A percentile compares a stretch with the other conserved stretches of the same genome.
phyloP scores from a whole-genome alignment of 352 stramenopile genomes.

The Achlya hypogyna region DNA sequence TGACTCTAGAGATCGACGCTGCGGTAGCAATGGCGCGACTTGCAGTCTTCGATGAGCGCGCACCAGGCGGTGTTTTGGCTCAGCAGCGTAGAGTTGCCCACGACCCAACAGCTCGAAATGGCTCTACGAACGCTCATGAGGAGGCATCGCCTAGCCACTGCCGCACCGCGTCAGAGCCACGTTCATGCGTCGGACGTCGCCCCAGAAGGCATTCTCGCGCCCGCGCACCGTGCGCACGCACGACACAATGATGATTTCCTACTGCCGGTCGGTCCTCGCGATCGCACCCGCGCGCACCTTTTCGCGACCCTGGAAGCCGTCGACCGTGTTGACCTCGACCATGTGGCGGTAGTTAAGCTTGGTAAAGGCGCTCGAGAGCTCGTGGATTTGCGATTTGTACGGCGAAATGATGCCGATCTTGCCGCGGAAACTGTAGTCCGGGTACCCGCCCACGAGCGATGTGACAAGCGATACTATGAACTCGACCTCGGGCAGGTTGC shows the following conservation, averaged over 20 bases:
- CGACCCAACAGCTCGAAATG: slow-evolving; percentile 31
- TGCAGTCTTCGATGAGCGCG: slow-evolving; percentile 54
- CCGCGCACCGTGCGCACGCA: slow-evolving; percentile 4
- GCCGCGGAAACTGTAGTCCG: not conserved
- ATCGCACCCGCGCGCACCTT: slow-evolving; percentile 24
- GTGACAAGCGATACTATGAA: slow-evolving; percentile 4
- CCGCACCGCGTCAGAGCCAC: slow-evolving; percentile 5
- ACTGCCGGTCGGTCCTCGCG: slow-evolving; percentile 12
- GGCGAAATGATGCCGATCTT: slow-evolving; percentile 17
- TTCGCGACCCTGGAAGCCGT: slow-evolving; percentile 87
- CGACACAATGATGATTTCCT: slow-evolving; percentile 19
- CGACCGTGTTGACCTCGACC: slow-evolving; percentile 89
- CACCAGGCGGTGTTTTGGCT: slow-evolving; percentile 58
- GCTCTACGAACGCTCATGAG: not conserved
- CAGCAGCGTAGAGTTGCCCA: slow-evolving; percentile 64
- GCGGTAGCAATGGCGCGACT: slow-evolving; percentile 37
- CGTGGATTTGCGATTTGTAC: slow-evolving; percentile 17
- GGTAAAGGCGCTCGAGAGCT: not conserved
- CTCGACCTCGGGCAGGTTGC: slow-evolving; percentile 43
- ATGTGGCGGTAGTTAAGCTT: slow-evolving; percentile 20
- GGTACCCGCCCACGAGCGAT: not conserved
- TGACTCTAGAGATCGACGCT: not conserved
- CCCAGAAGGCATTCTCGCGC: slow-evolving; percentile 13
- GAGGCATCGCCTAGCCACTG: not conserved
- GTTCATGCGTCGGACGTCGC: slow-evolving; percentile 14